These are phyloP conservation scores for Cyclostephanos tholiformis DNA, from an alignment of 108 stramenopile genomes.

Conservation along the genomic window DNA sequence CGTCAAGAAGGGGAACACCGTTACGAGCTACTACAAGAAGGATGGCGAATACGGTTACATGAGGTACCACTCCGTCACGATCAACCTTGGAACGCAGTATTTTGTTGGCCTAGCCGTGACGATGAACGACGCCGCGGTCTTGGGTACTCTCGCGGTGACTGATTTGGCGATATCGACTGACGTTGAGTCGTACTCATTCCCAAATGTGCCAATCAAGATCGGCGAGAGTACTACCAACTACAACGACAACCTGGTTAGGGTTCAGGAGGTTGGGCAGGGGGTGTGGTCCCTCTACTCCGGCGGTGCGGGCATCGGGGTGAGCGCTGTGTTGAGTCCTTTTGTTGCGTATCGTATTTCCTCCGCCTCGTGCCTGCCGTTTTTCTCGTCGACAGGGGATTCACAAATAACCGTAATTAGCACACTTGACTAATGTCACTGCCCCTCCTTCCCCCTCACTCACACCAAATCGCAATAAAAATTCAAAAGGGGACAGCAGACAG, in stretches of 20 bases:
- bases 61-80: slow-evolving; percentile 1
- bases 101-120: slow-evolving; percentile 29
- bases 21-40: slow-evolving; percentile 21
- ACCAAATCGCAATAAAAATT: not conserved
- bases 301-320: slow-evolving; percentile 34
- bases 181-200: not conserved
- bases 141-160: slow-evolving; percentile 12
- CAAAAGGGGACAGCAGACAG: slow-evolving; percentile 28
- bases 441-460: not conserved
- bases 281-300: slow-evolving; percentile 18
- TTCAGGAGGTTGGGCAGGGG: slow-evolving; percentile 1
- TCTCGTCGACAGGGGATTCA: too few species aligned
- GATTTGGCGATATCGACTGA: slow-evolving; percentile 22
- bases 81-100: slow-evolving; percentile 2
- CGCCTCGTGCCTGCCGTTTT: too few species aligned
- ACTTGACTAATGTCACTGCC: not conserved
- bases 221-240: slow-evolving; percentile 6
- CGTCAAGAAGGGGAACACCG: slow-evolving; percentile 22
- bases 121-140: not conserved
- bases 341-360: not conserved
- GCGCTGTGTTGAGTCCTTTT: not conserved
- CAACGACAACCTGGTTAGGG: not conserved
- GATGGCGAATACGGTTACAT: not conserved
- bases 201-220: not conserved
- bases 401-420: too few species aligned